Conservation (phyloP, 805 yeast species). For the Kurtzmaniella fragi region DNA sequence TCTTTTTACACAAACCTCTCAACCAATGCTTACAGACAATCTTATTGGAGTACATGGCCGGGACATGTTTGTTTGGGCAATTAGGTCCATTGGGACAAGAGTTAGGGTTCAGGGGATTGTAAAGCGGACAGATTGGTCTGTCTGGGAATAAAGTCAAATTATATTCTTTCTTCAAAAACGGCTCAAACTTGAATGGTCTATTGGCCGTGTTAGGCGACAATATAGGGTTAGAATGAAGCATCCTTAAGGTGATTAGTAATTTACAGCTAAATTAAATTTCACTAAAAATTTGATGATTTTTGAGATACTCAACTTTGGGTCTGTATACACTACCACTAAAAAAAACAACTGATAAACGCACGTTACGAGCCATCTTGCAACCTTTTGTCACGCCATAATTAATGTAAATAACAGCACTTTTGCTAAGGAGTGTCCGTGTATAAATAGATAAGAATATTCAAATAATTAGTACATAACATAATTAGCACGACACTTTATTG, state of each 20-base stretch:
- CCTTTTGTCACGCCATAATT: too few species aligned
- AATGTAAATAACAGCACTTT: too few species aligned
- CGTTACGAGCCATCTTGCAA: too few species aligned
- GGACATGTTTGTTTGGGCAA: slow-evolving; percentile 84
- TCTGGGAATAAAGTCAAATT: slow-evolving; percentile 83
- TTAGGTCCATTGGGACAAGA: slow-evolving; percentile 81
- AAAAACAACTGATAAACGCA: too few species aligned
- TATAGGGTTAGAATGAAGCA: slow-evolving; percentile 34
- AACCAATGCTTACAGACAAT: slow-evolving; percentile 99
- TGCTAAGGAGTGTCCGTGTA: too few species aligned
- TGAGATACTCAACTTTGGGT: too few species aligned
- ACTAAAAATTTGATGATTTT: background rate
- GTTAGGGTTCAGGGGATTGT: slow-evolving; percentile 46
- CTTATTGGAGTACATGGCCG: slow-evolving; percentile 41
- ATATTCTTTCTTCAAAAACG: slow-evolving; percentile 73
- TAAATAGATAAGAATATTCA: too few species aligned
- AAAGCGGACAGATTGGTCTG: slow-evolving; percentile 79
- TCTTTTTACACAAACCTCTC: slow-evolving; percentile 93
- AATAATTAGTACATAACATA: too few species aligned
- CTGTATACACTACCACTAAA: background rate
- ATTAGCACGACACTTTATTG: too few species aligned
- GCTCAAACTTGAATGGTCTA: slow-evolving; percentile 62
- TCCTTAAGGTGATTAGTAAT: slow-evolving; percentile 6
- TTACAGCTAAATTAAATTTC: background rate
- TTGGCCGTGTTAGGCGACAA: slow-evolving; percentile 38